Conservation (phyloP, 768 basidiomycete species). For the Tulasnella sp. region DNA sequence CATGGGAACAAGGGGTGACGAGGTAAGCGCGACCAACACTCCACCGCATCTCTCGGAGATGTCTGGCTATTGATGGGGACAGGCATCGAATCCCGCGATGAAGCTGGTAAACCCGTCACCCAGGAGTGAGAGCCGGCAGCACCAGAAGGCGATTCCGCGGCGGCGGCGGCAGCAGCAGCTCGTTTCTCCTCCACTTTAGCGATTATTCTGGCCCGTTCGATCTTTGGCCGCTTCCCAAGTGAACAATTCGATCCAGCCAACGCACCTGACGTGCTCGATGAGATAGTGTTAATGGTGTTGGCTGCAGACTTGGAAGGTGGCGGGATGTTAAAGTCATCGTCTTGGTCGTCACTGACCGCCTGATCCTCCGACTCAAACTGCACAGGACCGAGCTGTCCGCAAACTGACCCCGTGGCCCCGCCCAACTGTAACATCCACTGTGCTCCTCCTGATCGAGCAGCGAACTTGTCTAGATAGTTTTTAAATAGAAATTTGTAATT, state of each 20-base stretch:
- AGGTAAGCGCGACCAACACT: too few relatives aligned
- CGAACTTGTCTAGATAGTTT: too few relatives aligned
- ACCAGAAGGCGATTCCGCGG: neutral
- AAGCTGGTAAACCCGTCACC: neutral
- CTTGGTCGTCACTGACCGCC: neutral
- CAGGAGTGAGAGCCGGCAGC: neutral
- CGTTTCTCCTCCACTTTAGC: conserved; percentile 21
- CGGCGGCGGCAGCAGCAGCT: neutral
- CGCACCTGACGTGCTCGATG: neutral
- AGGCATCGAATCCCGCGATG: neutral
- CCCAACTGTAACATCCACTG: too few relatives aligned
- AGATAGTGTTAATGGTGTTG: neutral
- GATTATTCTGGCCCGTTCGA: conserved; percentile 22
- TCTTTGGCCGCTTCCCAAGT: conserved; percentile 14
- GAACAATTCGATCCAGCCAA: neutral
- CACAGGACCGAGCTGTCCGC: too few relatives aligned
- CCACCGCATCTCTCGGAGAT: too few relatives aligned
- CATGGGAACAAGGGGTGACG: too few relatives aligned
- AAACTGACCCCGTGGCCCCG: too few relatives aligned
- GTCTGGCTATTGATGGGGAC: too few relatives aligned
- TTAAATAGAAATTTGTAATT: too few relatives aligned
- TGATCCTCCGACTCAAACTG: too few relatives aligned
- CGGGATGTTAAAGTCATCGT: neutral
- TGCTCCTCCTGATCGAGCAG: too few relatives aligned
- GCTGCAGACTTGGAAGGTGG: neutral